Conservation (phyloP, 768 basidiomycete genomes). For the Boletales sp. region DNA sequence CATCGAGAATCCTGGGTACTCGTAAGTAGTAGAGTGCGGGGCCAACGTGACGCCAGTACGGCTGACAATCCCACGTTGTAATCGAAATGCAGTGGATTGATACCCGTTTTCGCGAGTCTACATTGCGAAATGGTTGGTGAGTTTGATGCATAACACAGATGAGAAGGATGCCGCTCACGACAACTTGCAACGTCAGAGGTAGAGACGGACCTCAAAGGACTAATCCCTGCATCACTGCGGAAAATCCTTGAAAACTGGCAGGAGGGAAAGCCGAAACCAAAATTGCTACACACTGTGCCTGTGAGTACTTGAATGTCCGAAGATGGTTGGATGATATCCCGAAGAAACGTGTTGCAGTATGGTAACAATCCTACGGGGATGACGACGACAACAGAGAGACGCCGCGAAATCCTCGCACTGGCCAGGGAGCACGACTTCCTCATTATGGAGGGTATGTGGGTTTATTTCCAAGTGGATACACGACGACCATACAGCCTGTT, state of each 20-base stretch:
- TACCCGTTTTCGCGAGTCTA: conserved; percentile 53
- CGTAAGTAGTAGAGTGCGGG: conserved; percentile 39
- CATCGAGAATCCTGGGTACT: conserved; percentile 74
- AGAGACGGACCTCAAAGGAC: conserved; percentile 63
- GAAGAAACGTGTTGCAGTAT: conserved; percentile 37
- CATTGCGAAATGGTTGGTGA: conserved; percentile 53
- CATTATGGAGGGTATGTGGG: conserved; percentile 63
- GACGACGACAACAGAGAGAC: conserved; percentile 61
- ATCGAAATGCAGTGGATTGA: conserved; percentile 45
- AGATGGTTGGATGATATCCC: neutral
- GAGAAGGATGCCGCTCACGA: neutral
- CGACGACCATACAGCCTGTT: neutral
- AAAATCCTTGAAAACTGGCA: conserved; percentile 68
- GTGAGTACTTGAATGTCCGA: conserved; percentile 31
- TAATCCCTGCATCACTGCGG: conserved; percentile 53
- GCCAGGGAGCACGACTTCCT: conserved; percentile 67
- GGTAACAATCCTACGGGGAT: conserved; percentile 81
- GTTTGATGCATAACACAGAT: conserved; percentile 4
- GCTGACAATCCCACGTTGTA: neutral
- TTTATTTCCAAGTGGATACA: neutral
- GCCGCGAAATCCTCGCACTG: conserved; percentile 59
- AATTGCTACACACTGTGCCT: conserved; percentile 70
- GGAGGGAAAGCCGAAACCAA: conserved; percentile 58
- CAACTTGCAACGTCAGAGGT: conserved; percentile 47
- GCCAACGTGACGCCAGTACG: neutral